A percentile compares a stretch with the other conserved stretches of the same genome.
Conservation (phyloP, 352 stramenopile genomes). For the Phytopythium aichiense region DNA sequence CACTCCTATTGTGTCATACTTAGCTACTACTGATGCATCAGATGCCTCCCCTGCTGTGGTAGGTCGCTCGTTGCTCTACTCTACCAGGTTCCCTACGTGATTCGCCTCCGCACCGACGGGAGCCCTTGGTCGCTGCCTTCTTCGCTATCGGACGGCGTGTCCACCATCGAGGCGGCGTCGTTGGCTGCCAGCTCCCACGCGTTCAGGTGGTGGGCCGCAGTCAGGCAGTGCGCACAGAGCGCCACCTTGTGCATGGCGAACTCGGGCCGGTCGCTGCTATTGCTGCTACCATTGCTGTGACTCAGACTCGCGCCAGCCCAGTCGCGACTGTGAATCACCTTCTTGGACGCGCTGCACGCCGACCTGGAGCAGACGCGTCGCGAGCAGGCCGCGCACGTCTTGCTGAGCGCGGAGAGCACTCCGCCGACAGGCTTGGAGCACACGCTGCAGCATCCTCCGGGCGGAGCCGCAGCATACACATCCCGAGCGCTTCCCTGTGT, state of each 20-base stretch:
- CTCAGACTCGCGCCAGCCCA: not conserved
- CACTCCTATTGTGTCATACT: too few relatives aligned
- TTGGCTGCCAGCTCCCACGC: constrained; percentile 5
- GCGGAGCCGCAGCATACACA: not conserved
- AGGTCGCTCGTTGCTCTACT: not conserved
- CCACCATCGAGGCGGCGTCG: not conserved
- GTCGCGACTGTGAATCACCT: constrained; percentile 3
- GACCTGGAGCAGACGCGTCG: constrained; percentile 1
- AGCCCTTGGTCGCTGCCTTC: not conserved
- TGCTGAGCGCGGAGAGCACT: not conserved
- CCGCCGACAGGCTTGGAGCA: constrained; percentile 20
- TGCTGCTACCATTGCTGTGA: not conserved
- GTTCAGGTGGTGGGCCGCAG: not conserved
- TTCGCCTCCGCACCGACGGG: not conserved
- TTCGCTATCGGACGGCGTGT: not conserved
- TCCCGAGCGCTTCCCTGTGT: not conserved
- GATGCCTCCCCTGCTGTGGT: not conserved
- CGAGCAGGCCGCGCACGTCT: not conserved
- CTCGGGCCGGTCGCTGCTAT: not conserved
- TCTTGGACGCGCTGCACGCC: not conserved
- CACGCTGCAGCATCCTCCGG: constrained; percentile 24
- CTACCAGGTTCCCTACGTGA: not conserved
- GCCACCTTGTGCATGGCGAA: not conserved
- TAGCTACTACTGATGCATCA: not conserved
- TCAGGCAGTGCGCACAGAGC: constrained; percentile 3